Base-by-base conservation (phyloP, 2,329 filamentous ascomycete genomes). In the Mycosphaerella arachidis region DNA sequence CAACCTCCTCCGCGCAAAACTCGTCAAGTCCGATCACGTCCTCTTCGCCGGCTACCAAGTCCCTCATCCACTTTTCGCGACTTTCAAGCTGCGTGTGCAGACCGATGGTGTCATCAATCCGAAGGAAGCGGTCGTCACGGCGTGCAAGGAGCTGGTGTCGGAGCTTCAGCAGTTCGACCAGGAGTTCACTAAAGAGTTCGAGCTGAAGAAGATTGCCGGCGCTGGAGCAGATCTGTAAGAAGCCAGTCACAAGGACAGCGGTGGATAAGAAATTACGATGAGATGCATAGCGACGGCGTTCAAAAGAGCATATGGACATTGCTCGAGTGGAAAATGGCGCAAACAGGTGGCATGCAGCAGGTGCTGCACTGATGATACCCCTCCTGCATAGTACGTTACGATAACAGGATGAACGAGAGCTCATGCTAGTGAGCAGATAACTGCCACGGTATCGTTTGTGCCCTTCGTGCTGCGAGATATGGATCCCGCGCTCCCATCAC, bases 181-280 rank as follows among this genome's bases (percentile, higher is more conserved):
- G 65, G 91, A 95, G 72, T 96, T 97, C 74, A 96, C 90, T 20
- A 92, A 93, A 71, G 93, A 97, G 76, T 94, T 87, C 77, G 91
- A 95, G 76, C 78, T 96, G 68, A 87, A 91, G 70, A 92, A 92
- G 77, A 93, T 95, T 83, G 90, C 77, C 13, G 70, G 68, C 46
- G 68, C 64, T 57, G 67, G 69, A 48, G 67, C 67, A 24, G 68
- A 66, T 48, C 50, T 67, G 12, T 71, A 58, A 61, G 52, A 13
- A 29, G 10, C 30, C 12, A 51, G 27, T 57, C 56, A 29, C 40
- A 29, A 33, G 45, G 27, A 46, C 31, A 24, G 37, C 43, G 6
- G 31, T 33, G 56, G 37, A 27, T 56, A 24, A 27, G 48, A 50
- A 30, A 35, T 53, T 48, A 53, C 31, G 37, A 55, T 35, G 53